phyloP scores from a whole-genome alignment of 139 green algal species.

The Tetradesmus lagerheimii region DNA sequence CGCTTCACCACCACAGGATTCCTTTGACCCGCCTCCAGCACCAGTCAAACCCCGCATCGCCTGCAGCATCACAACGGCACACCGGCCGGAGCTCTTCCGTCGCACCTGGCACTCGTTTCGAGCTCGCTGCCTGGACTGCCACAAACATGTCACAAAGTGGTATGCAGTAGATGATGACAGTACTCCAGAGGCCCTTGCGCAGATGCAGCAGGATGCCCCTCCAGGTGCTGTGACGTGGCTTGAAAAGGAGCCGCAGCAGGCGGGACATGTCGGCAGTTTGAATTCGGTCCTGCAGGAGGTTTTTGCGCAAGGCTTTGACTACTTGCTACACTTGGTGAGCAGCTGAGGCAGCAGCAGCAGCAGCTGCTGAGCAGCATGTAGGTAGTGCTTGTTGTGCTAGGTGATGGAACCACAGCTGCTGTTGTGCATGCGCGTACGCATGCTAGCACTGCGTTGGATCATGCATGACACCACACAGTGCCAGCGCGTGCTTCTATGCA shows the following conservation, averaged over 20 bases:
- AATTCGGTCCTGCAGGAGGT: background rate
- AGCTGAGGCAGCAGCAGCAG: background rate
- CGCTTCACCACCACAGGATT: background rate
- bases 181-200: background rate
- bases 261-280: background rate
- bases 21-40: background rate
- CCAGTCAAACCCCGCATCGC: background rate
- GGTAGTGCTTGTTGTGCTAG: too few relatives aligned
- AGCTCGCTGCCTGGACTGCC: background rate
- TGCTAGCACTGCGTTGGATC: too few relatives aligned
- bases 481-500: too few relatives aligned
- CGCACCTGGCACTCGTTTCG: background rate
- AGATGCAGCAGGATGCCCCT: background rate
- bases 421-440: too few relatives aligned
- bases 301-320: background rate
- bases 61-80: background rate
- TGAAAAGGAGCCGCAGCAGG: background rate
- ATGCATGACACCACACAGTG: too few relatives aligned
- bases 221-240: background rate
- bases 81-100: background rate
- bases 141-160: background rate
- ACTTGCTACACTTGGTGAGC: background rate
- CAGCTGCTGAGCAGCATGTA: background rate
- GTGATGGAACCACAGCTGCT: too few relatives aligned
- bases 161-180: slow-evolving; percentile 22